Evolutionary conservation across 305 asterid species (phyloP).

Genomic region (Ilex paraguariensis): DNA sequence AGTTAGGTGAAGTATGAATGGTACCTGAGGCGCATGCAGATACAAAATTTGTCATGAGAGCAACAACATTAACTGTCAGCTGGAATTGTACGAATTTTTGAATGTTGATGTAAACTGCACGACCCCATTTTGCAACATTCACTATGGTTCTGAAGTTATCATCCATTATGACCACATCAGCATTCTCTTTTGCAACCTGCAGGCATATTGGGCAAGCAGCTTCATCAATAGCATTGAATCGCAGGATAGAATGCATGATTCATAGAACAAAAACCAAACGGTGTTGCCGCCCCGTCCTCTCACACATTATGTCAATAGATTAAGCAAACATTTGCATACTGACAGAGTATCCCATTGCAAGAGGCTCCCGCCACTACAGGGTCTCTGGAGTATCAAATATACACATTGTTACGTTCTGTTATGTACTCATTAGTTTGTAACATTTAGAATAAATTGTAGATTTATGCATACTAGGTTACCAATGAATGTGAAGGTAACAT

Average conservation of each 20-base stretch:
- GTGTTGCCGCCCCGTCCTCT: too few species aligned
- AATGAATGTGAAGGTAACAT: too few species aligned
- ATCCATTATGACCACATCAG: constrained; percentile 80
- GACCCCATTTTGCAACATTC: constrained; percentile 81
- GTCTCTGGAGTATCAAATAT: too few species aligned
- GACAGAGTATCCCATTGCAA: too few species aligned
- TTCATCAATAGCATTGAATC: not conserved
- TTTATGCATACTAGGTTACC: too few species aligned
- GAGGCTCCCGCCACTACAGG: too few species aligned
- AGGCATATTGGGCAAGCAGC: constrained; percentile 7
- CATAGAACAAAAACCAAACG: too few species aligned
- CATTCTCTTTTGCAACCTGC: constrained; percentile 81
- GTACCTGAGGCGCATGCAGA: constrained; percentile 68
- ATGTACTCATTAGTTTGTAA: too few species aligned
- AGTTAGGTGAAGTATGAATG: not conserved
- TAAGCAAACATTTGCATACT: too few species aligned
- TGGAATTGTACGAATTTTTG: constrained; percentile 82
- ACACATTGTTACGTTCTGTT: too few species aligned
- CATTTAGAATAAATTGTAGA: too few species aligned
- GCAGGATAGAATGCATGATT: not conserved
- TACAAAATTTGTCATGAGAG: constrained; percentile 59
- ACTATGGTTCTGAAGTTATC: constrained; percentile 67
- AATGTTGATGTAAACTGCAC: constrained; percentile 76
- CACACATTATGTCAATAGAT: too few species aligned
- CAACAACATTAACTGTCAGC: constrained; percentile 74